phyloP scores from a whole-genome alignment of 805 yeast genomes.

The Lipomyces lipofer region DNA sequence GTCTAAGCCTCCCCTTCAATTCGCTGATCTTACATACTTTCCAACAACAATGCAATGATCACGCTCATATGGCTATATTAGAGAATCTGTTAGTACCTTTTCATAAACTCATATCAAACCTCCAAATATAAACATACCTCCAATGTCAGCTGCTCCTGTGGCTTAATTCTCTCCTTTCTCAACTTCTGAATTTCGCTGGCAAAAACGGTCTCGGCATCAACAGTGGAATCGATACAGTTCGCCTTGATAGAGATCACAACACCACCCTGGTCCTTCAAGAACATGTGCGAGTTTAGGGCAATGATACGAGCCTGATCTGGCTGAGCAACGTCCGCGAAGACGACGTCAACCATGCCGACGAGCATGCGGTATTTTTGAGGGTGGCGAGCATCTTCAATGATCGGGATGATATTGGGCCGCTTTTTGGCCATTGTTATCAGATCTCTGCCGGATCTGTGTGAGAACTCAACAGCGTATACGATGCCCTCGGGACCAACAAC shows the following conservation, averaged over 20 bases:
- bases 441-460: conserved; percentile 99
- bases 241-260: conserved; percentile 99
- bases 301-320: conserved; percentile 99
- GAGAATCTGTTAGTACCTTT: conserved; percentile 36
- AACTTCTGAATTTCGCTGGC: conserved; percentile 99
- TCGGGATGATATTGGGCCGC: conserved; percentile 99
- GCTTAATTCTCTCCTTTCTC: conserved; percentile 98
- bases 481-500: conserved; percentile 99
- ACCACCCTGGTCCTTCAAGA: conserved; percentile 97
- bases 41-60: conserved; percentile 99
- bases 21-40: conserved; percentile 72
- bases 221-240: conserved; percentile 99
- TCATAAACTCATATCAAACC: background rate
- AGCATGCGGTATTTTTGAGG: conserved; percentile 99
- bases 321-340: conserved; percentile 99
- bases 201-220: conserved; percentile 98
- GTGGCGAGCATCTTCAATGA: conserved; percentile 99
- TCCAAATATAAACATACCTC: conserved; percentile 39
- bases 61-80: conserved; percentile 87
- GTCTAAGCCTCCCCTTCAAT: conserved; percentile 5
- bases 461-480: conserved; percentile 98
- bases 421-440: conserved; percentile 99
- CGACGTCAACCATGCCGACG: conserved; percentile 97
- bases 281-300: conserved; percentile 96
- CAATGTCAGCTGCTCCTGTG: conserved; percentile 95